Conservation (phyloP, 306 rosid species). For the Gillenia trifoliata region DNA sequence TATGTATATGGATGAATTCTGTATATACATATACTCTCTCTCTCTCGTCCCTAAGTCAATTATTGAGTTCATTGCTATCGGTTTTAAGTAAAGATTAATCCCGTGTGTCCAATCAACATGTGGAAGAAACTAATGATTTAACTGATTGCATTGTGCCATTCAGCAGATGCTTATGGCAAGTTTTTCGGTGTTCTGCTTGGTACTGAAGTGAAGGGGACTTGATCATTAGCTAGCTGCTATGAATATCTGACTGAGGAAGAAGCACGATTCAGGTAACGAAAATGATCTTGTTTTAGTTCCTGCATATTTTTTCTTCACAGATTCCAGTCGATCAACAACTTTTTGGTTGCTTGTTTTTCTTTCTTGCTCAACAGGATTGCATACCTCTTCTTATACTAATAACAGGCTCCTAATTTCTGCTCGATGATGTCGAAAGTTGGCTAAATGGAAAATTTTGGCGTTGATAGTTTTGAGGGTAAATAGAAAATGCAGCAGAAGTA, state of each 20-base stretch:
- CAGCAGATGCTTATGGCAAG: not conserved
- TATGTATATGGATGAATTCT: no score
- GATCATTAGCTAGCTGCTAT: not conserved
- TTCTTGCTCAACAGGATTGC: not conserved
- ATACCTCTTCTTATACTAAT: not conserved
- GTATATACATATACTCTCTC: no score
- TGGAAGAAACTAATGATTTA: not conserved
- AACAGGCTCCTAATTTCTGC: not conserved
- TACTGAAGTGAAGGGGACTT: not conserved
- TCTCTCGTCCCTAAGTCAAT: no score
- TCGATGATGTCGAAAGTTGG: not conserved
- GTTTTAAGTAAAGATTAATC: not conserved
- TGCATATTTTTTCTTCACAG: not conserved
- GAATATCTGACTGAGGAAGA: not conserved
- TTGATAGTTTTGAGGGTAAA: not conserved
- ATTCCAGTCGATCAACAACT: not conserved
- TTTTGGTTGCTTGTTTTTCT: not conserved
- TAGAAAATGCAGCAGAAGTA: not conserved
- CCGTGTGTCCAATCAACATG: not conserved
- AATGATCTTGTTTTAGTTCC: not conserved
- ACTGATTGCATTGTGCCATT: not conserved
- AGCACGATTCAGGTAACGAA: not conserved
- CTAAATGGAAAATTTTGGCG: not conserved
- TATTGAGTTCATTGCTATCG: no score
- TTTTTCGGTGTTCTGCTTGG: not conserved